Evolutionary conservation across 441 rosid species (phyloP), one percentile per base, ranked within the genome.

Genomic region (Populus hybrid): DNA sequence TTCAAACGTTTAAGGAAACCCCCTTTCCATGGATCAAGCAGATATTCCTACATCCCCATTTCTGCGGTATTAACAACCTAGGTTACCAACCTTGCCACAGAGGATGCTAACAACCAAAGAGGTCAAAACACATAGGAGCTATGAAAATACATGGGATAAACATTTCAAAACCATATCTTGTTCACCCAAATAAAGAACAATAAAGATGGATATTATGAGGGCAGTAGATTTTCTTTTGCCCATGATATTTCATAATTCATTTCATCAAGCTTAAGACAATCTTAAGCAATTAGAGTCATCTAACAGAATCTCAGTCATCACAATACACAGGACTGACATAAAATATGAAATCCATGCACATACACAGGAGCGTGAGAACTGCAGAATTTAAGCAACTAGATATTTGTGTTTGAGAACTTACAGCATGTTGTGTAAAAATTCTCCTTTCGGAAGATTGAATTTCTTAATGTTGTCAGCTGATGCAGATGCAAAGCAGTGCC

Each of bases 391-490:
- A 42, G 53, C 46, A 28, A 69, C 30, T 21, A 65, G 35, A 24
- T 32, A 32, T n/a, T 7, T 46, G 35, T 68, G 40, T 42, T 68
- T 46, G 30, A 69, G 28, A 83, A 87, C 93, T 92, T 86, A 96
- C 98, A 96, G 98, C 99, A 92, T 96, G 81, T 96, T 96, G 87
- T 96, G 97, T 76, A 88, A 73, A 78, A 95, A 95, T 81, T 94
- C 99, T 84, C 99, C 99, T 69, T 83, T 88, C 19, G 98, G 98
- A 36, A 95, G 97, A 81, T 80, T 88, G 84, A 91, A 92, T 79
- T 94, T 96, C 86, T 96, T 96, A 61, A 90, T 91, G 86, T 96
- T 96, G 84, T 96, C 98, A 78, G 98, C 98, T 26, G 99, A 95
- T 65, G 98, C 98, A 72, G 97, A 94, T 34, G 97, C 97, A 82